Percentiles rank a stretch among this genome's conserved stretches.
phyloP scores from a whole-genome alignment of 768 basidiomycete genomes.

The Rickenella mellea region DNA sequence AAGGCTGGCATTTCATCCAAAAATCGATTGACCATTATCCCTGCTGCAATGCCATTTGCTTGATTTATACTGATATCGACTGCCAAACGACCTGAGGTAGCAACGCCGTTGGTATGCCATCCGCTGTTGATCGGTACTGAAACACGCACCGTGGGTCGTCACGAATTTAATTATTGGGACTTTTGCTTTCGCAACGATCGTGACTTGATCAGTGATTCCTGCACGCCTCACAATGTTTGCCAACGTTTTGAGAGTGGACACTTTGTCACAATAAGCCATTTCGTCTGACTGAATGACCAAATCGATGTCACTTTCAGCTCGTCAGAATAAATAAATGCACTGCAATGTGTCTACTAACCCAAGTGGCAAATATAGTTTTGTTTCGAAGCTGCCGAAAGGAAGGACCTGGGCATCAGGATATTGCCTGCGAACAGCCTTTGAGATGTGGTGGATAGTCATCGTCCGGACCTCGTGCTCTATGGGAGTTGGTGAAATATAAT shows the following conservation, averaged over 20 bases:
- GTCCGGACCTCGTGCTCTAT: conserved; percentile 80
- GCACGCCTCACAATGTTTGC: conserved; percentile 69
- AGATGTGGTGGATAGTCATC: conserved; percentile 61
- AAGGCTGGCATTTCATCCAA: conserved; percentile 68
- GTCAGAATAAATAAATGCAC: conserved; percentile 1
- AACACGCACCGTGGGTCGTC: conserved; percentile 47
- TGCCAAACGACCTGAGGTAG: conserved; percentile 47
- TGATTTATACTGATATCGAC: conserved; percentile 96
- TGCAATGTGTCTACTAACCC: conserved; percentile 48
- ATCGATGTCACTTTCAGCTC: conserved; percentile 74
- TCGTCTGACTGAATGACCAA: conserved; percentile 75
- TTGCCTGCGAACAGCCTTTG: conserved; percentile 45
- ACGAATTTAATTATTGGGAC: conserved; percentile 97
- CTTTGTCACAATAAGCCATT: conserved; percentile 64
- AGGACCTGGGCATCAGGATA: conserved; percentile 76
- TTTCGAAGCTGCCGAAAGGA: conserved; percentile 90
- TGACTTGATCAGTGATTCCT: conserved; percentile 69
- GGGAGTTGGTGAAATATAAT: conserved; percentile 81
- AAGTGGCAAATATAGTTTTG: conserved; percentile 84
- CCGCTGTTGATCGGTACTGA: background rate
- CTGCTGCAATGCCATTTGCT: conserved; percentile 71
- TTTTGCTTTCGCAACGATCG: conserved; percentile 86
- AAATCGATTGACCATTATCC: conserved; percentile 73
- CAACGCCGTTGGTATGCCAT: background rate
- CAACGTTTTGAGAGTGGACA: conserved; percentile 63